A percentile compares a stretch with the other conserved stretches of the same genome.
phyloP scores from a whole-genome alignment of 2,329 filamentous ascomycete species.

The Aureobasidium subglaciale region DNA sequence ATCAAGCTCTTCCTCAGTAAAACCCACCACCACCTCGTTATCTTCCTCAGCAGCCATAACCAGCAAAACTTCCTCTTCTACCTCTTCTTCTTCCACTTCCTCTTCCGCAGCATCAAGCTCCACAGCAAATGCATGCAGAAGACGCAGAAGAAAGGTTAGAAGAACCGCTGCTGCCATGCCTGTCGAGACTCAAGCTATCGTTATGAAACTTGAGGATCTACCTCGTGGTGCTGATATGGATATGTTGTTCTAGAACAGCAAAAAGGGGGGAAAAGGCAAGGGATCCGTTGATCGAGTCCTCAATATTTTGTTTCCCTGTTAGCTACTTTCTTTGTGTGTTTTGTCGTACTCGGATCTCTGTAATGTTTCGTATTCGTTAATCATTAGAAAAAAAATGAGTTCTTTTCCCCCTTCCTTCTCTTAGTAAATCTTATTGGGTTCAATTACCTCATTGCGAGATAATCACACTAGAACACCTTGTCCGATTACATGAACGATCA shows the following conservation, averaged over 20 bases:
- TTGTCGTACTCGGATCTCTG: too few species aligned
- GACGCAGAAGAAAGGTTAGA: slow-evolving; percentile 9
- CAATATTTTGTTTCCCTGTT: too few species aligned
- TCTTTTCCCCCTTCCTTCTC: too few species aligned
- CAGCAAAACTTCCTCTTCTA: background rate
- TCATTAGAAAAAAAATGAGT: too few species aligned
- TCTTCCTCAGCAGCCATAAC: background rate
- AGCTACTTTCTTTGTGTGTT: too few species aligned
- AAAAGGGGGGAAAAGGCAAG: too few species aligned
- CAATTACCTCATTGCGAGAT: too few species aligned
- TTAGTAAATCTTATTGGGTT: too few species aligned
- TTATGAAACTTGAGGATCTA: background rate
- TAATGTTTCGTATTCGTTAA: too few species aligned
- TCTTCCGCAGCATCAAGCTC: slow-evolving; percentile 1
- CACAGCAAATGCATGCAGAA: background rate
- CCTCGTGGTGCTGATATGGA: background rate
- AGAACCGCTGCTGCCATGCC: background rate
- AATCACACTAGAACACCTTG: too few species aligned
- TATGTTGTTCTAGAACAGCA: background rate
- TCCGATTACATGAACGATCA: too few species aligned
- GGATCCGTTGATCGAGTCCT: slow-evolving; percentile 2
- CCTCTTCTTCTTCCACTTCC: background rate
- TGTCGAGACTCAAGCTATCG: background rate
- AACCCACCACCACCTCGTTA: background rate
- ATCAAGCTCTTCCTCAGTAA: background rate